Base-by-base conservation (phyloP, 2,329 filamentous ascomycete species). In the Botrytis deweyae region DNA sequence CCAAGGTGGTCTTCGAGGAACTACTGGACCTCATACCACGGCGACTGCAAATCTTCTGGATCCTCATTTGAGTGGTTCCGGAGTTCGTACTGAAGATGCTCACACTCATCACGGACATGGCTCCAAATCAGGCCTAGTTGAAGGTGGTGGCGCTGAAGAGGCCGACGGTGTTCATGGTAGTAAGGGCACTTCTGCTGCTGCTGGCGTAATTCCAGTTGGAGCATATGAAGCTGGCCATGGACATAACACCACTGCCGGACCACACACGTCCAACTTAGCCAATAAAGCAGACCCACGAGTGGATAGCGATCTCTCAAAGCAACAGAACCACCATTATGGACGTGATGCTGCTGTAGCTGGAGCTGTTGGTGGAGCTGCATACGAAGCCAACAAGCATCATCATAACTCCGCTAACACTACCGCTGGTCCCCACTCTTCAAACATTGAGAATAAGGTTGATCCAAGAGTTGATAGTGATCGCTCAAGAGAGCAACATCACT, bases 221-320 rank as follows among this genome's bases (percentile, higher is more conserved):
- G 73, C 59, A 49, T 72, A 52, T 38, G 63, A 72, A 25, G 29
- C 72, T 67, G 63, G 74, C 14, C 76, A 76, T 79, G 78, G 77
- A 67, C 33, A 55, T 7, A n/a, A 69, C 63, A 76, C 75, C 25
- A 82, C 76, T 12, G 78, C 80, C 40, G 83, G 83, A 1, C 83
- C 83, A 40, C 78, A 79, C 63, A 75, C 77, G 14, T 82, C 82
- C 29, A 83, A 83, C 38, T 55, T 82, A 20, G 79, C 80, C 46
- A 85, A 85, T 76, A 83, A 82, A 74, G 62, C 80, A 20, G 84
- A 85, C 72, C 83, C 83, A 55, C 76, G 81, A 63, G 81, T 83
- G 16, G 80, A 84, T 74, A 65, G 62, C 38, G 69, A 69, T 44
- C 72, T 71, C 49, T 76, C 75, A 61, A 75, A 69, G 49, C 46